Conservation (phyloP, 768 basidiomycete species). For the Glaciozyma antarctica region DNA sequence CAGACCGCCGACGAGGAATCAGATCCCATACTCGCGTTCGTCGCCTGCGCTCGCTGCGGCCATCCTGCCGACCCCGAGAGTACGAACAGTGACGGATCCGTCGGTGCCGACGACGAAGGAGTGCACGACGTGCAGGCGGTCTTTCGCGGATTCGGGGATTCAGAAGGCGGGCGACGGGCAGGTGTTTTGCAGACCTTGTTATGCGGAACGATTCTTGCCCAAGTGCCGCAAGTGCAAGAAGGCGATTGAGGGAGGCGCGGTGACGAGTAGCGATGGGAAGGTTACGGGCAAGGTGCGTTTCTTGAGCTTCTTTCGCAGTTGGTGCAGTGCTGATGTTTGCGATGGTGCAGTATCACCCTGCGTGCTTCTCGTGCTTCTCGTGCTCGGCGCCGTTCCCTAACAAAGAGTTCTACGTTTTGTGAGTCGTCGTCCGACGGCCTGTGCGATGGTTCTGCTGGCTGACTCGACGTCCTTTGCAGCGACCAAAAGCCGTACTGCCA, state of each 20-base stretch:
- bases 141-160: background rate
- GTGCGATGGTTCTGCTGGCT: background rate
- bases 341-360: constrained; percentile 26
- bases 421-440: background rate
- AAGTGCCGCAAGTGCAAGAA: constrained; percentile 33
- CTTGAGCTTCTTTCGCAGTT: background rate
- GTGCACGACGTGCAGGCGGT: constrained; percentile 16
- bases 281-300: constrained; percentile 33
- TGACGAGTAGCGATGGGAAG: constrained; percentile 33
- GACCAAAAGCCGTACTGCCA: constrained; percentile 32
- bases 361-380: constrained; percentile 32
- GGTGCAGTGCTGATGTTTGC: background rate
- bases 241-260: constrained; percentile 34
- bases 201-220: constrained; percentile 33
- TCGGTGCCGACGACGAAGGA: background rate
- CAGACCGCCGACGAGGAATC: background rate
- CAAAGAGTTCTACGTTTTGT: constrained; percentile 35
- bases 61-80: background rate
- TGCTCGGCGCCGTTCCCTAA: constrained; percentile 29
- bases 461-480: background rate
- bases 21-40: constrained; percentile 7
- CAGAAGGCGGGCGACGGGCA: constrained; percentile 23
- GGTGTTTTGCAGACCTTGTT: constrained; percentile 32
- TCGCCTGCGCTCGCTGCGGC: constrained; percentile 1
- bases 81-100: background rate